Evolutionary conservation across 768 basidiomycete genomes (phyloP).

Genomic region (Pleurotus pulmonarius): DNA sequence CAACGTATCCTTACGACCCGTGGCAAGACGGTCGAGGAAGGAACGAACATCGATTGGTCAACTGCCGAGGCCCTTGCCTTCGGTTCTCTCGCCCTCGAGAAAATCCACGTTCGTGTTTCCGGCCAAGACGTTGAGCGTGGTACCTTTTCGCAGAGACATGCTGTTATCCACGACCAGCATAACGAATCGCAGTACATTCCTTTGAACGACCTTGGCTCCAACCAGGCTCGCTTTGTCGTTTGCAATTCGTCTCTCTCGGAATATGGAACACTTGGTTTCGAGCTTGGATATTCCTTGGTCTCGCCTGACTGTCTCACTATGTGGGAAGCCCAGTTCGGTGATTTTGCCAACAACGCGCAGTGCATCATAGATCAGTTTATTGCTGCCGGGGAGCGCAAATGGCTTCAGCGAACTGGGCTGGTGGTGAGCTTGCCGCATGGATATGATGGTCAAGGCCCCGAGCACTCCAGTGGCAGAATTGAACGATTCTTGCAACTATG

Average conservation of each 20-base stretch:
- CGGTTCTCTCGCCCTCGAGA: slow-evolving; percentile 89
- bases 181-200: slow-evolving; percentile 90
- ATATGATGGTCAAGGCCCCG: slow-evolving; percentile 97
- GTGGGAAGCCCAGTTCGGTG: slow-evolving; percentile 99
- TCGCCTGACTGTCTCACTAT: slow-evolving; percentile 90
- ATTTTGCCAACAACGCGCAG: slow-evolving; percentile 97
- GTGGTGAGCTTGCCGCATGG: slow-evolving; percentile 91
- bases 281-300: slow-evolving; percentile 97
- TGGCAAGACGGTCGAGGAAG: slow-evolving; percentile 90
- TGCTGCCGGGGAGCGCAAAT: slow-evolving; percentile 95
- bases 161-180: slow-evolving; percentile 92
- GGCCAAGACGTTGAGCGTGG: slow-evolving; percentile 99
- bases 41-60: slow-evolving; percentile 93
- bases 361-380: slow-evolving; percentile 99
- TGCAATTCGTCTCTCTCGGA: slow-evolving; percentile 98
- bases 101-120: slow-evolving; percentile 90
- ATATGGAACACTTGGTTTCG: slow-evolving; percentile 92
- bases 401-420: slow-evolving; percentile 90
- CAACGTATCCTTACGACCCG: slow-evolving; percentile 86
- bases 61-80: slow-evolving; percentile 98
- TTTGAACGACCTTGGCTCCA: slow-evolving; percentile 81
- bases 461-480: slow-evolving; percentile 93
- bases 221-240: slow-evolving; percentile 90
- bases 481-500: slow-evolving; percentile 98
- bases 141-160: slow-evolving; percentile 98